These are phyloP conservation scores for Misopates orontium DNA, from an alignment of 257 asterid genomes.

Conservation along the genomic window DNA sequence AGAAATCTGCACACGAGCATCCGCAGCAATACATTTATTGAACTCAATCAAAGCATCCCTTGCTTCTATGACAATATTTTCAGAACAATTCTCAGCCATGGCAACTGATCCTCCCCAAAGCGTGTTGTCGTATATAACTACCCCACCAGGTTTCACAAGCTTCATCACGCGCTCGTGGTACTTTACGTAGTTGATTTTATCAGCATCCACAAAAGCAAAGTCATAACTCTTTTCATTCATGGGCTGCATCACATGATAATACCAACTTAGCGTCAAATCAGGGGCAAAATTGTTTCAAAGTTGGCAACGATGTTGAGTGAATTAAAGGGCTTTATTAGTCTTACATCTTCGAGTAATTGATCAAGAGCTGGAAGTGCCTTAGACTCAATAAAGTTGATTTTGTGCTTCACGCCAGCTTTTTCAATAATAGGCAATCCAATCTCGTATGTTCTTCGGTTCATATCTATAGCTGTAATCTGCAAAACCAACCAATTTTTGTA, in stretches of 20 bases:
- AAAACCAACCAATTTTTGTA: not conserved
- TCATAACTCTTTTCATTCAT: constrained; percentile 38
- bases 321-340: not conserved
- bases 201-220: constrained; percentile 65
- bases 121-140: constrained; percentile 56
- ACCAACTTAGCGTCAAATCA: too few species aligned
- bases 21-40: constrained; percentile 20
- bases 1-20: constrained; percentile 24
- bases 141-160: constrained; percentile 50
- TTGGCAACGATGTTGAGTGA: too few species aligned
- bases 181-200: constrained; percentile 36
- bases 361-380: constrained; percentile 24
- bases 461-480: constrained; percentile 35
- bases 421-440: constrained; percentile 33
- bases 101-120: constrained; percentile 53
- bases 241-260: constrained; percentile 25
- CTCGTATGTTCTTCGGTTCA: constrained; percentile 35
- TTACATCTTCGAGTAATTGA: constrained; percentile 14
- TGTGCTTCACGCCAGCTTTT: constrained; percentile 36
- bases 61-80: not conserved
- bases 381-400: constrained; percentile 34
- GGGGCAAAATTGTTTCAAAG: too few species aligned
- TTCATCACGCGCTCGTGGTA: constrained; percentile 54
- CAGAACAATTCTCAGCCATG: constrained; percentile 31
- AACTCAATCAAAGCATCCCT: constrained; percentile 19